Evolutionary conservation across 176 grass and related monocot genomes (phyloP).

Genomic region (Bromus sterilis): DNA sequence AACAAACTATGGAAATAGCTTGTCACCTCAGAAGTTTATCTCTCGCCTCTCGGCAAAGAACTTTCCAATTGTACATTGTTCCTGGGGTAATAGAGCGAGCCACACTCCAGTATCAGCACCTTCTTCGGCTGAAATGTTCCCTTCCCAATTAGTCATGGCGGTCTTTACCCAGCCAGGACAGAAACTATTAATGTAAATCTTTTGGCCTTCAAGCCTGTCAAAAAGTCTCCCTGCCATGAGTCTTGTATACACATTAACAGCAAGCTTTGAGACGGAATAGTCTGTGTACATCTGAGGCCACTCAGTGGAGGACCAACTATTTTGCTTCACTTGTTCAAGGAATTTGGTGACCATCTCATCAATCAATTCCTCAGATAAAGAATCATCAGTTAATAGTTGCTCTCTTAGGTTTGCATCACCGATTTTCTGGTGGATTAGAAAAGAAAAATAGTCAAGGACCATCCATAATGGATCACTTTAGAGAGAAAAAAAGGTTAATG

Average conservation of each 20-base stretch:
- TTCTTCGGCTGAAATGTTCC: conserved; percentile 72
- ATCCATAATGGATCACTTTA: neutral
- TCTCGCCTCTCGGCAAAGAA: conserved; percentile 86
- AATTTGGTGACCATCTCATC: conserved; percentile 65
- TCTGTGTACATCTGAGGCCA: conserved; percentile 90
- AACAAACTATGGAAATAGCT: neutral
- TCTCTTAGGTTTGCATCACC: conserved; percentile 55
- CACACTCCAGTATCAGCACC: conserved; percentile 82
- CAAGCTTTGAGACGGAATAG: conserved; percentile 84
- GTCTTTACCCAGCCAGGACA: conserved; percentile 97
- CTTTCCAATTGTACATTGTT: conserved; percentile 38
- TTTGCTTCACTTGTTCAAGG: conserved; percentile 57
- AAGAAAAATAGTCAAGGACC: neutral
- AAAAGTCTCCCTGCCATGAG: conserved; percentile 38
- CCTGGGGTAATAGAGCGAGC: conserved; percentile 41
- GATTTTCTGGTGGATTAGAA: conserved; percentile 45
- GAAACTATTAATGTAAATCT: conserved; percentile 86
- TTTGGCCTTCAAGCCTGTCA: conserved; percentile 37
- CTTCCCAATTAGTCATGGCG: conserved; percentile 92
- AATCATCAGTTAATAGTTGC: conserved; percentile 39
- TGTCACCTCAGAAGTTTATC: conserved; percentile 67
- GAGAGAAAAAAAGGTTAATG: neutral
- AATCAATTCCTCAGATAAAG: conserved; percentile 66
- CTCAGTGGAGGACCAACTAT: conserved; percentile 41
- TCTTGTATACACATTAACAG: conserved; percentile 77